A percentile compares a stretch with the other conserved stretches of the same genome.
These are phyloP conservation scores for Vaccinium corymbosum DNA, from an alignment of 148 eudicot genomes.

Conservation along the genomic window DNA sequence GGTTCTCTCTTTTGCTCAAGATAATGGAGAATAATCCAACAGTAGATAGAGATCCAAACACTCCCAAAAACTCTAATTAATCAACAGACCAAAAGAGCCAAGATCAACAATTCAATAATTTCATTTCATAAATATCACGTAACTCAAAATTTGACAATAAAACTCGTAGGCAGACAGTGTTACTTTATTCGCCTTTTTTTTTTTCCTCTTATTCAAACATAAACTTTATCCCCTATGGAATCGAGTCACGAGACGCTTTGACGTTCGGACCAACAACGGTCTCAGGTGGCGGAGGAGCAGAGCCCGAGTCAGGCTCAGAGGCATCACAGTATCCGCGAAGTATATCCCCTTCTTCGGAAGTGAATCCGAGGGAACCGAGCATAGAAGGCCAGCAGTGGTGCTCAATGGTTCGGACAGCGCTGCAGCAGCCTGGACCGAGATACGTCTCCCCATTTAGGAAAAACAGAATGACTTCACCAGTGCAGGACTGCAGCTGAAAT, in stretches of 20 bases:
- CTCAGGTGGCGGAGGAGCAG: slow-evolving; percentile 2
- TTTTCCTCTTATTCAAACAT: background rate
- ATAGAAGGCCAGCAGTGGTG: slow-evolving; percentile 50
- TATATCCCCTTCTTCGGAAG: slow-evolving; percentile 36
- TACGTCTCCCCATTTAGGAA: slow-evolving; percentile 47
- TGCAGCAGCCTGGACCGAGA: slow-evolving; percentile 45
- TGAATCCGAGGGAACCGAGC: slow-evolving; percentile 44
- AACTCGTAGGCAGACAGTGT: background rate
- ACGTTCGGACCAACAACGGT: background rate
- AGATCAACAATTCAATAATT: background rate
- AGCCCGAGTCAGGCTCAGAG: background rate
- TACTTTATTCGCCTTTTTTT: background rate
- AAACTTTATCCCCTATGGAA: background rate
- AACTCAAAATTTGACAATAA: background rate
- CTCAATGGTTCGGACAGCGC: slow-evolving; percentile 34
- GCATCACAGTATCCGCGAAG: slow-evolving; percentile 58
- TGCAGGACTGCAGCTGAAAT: slow-evolving; percentile 41
- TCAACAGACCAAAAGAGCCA: background rate
- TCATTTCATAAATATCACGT: background rate
- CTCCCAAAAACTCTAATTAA: background rate
- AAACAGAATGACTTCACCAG: slow-evolving; percentile 47
- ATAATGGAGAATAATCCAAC: background rate
- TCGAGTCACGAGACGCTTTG: background rate
- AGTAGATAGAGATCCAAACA: background rate
- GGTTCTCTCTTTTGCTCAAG: background rate